Conservation (phyloP, 345 rosid species). For the Noccaea bulbosa region DNA sequence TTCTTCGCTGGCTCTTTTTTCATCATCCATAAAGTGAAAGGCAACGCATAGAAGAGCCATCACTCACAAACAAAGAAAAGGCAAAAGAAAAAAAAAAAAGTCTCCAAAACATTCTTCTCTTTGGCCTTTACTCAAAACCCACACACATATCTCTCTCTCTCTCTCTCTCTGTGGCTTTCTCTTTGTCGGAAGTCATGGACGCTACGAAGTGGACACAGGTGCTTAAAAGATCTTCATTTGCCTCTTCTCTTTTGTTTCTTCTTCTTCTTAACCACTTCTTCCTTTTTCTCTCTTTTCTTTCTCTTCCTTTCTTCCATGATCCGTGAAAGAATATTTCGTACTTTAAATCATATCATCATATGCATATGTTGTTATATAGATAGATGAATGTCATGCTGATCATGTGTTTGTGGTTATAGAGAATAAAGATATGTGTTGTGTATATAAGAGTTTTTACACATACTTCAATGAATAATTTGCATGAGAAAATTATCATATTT, state of each 20-base stretch:
- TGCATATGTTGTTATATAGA: background rate
- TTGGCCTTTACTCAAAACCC: conserved; percentile 38
- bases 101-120: conserved; percentile 42
- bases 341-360: conserved; percentile 2
- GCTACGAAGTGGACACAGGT: conserved; percentile 54
- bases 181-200: conserved; percentile 48
- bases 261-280: conserved; percentile 23
- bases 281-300: conserved; percentile 14
- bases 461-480: conserved; percentile 23
- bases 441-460: conserved; percentile 4
- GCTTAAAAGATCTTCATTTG: conserved; percentile 37
- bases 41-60: conserved; percentile 43
- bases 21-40: conserved; percentile 49
- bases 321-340: conserved; percentile 3
- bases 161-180: conserved; percentile 47
- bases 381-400: background rate
- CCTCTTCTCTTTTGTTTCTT: conserved; percentile 36
- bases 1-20: conserved; percentile 42
- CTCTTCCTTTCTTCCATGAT: conserved; percentile 13
- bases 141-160: conserved; percentile 33
- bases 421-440: background rate
- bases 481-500: conserved; percentile 19
- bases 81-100: conserved; percentile 33
- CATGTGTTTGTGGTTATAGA: conserved; percentile 12
- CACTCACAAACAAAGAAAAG: conserved; percentile 43